Base-by-base conservation (phyloP, 139 green algal genomes). In the Coelastrella sp. region DNA sequence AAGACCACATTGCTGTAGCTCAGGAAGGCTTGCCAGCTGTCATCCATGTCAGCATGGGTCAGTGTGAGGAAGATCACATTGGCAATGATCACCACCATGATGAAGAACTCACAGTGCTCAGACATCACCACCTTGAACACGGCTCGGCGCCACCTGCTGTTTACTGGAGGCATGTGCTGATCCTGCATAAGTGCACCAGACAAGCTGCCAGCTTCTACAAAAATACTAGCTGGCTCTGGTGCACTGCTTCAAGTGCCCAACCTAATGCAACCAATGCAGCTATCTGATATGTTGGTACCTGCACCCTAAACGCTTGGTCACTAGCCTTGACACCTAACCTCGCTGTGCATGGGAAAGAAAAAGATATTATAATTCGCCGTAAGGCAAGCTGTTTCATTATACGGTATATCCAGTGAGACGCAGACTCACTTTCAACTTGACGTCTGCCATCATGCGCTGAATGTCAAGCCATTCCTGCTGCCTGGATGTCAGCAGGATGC, bases 391-490 rank as follows among this genome's bases (percentile, higher is more conserved):
- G 35, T 49, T 49, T 1, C 35, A 49, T 49, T 15, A 70, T 70
- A 15, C 63, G 4, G 12, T 70, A 4, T 70, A 20, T 15, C 12
- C 63, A 20, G 63, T 0, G 68, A 8, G 24, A n/a, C 10, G 4
- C 11, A n/a, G n/a, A 35, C 56, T 8, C 56, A 84, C 66, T 59
- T 85, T 19, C 6, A 88, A 86, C 20, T 90, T 88, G 15, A 88
- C 92, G 58, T 80, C 80, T 9, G 91, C 87, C 8, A 94, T 85
- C 83, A 95, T 86, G 9, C 92, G 90, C 91, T 96, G 93, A 14
- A 96, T 94, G 25, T 79, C 92, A 19, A 95, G 85, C 95, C 95
- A 97, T 58, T 94, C 83, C 68, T 95, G 81, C 85, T 97, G 95
- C 66, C 92, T 78, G 59, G 87, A 14, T 4, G 93, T 96, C 0